Evolutionary conservation across 805 yeast species (phyloP), one percentile per base, ranked within the genome.

Genomic region (Sugiyamaella smithiae): DNA sequence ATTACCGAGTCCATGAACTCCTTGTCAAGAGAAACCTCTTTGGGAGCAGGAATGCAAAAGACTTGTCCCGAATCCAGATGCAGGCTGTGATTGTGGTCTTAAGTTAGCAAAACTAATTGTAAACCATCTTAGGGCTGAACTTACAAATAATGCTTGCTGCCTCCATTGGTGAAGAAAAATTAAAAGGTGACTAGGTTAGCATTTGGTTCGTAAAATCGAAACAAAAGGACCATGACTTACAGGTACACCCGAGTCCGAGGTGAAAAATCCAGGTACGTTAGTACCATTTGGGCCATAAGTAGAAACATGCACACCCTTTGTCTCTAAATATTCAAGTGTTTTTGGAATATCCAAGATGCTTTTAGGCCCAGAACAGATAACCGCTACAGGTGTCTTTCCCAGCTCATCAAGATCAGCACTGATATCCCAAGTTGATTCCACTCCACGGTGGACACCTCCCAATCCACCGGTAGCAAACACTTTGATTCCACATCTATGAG

Each of bases 391-490:
- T 0, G 96, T 89, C 49, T 81, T 73, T 1, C 89, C 84, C 46
- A 89, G 71, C 61, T 88, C 97, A 43, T 88, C 90, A 53, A 88
- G 74, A 65, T 88, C 97, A 1, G 96, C 95, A 58, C 90, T 82
- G 20, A 88, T 72, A 64, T 88, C 97, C 81, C 87, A 76, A 1
- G 89, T 80, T 24, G 67, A 55, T 48, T 85, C 84, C 17, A 85
- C 91, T 5, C 85, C 85, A 48, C 87, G 75, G 59, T 88, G 95
- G 8, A 88, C 96, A 17, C 97, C 97, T 17, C 97, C 97, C 16
- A 88, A 72, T 0, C 97, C 97, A 26, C 97, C 97, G 1, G 97
- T 89, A 1, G 95, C 93, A 72, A 88, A 89, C 9, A 89, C 88
- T 57, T 78, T 75, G 56, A 88, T 85, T 0, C 95, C 93, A 0